These are phyloP conservation scores for Ascochyta lentis DNA, from an alignment of 2,329 filamentous ascomycete species.

Conservation along the genomic window DNA sequence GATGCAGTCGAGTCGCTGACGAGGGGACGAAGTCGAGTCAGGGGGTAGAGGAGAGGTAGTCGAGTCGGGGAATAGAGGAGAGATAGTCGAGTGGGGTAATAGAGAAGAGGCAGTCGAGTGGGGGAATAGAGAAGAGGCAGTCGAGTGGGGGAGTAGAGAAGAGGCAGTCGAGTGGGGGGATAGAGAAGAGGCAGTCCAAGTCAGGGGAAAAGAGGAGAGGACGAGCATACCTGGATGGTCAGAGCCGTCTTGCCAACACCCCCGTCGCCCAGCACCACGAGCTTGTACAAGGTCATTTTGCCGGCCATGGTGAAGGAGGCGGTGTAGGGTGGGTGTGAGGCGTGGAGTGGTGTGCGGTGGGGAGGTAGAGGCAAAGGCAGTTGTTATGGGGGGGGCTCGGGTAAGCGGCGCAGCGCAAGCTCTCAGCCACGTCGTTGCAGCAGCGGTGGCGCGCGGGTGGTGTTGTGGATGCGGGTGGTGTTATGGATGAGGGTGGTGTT, in stretches of 20 bases:
- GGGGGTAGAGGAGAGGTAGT: no score
- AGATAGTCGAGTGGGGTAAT: no score
- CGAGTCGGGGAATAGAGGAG: no score
- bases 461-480: background rate
- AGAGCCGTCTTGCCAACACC: constrained; percentile 93
- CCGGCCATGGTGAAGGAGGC: constrained; percentile 69
- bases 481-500: constrained; percentile 29
- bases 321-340: constrained; percentile 5
- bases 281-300: constrained; percentile 94
- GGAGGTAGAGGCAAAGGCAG: constrained; percentile 9
- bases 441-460: constrained; percentile 15
- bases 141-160: no score
- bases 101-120: no score
- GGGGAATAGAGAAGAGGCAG: no score
- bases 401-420: constrained; percentile 19
- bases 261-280: constrained; percentile 94
- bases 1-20: no score
- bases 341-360: background rate
- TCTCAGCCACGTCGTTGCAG: constrained; percentile 28
- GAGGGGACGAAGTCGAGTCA: no score
- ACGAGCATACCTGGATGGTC: constrained; percentile 79
- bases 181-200: constrained; percentile 56
- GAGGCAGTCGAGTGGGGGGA: background rate
- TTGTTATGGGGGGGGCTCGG: constrained; percentile 6
- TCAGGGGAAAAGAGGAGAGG: background rate